Evolutionary conservation across 1,284 basidiomycete species (phyloP).

Genomic region (Bondarzewia mesenterica): DNA sequence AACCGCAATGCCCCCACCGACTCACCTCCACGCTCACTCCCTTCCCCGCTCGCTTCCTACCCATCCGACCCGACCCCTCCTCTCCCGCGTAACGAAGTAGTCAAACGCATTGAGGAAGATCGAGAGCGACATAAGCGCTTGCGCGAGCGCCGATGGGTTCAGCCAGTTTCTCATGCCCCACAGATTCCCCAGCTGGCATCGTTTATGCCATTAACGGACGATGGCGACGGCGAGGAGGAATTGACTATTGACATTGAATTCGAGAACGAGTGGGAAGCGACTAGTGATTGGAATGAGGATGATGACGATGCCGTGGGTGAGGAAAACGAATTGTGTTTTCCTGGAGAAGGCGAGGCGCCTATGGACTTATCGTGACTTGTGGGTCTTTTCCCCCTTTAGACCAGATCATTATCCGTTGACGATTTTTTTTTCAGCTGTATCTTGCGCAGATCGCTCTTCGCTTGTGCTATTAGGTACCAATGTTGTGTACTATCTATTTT

Average conservation of each 20-base stretch:
- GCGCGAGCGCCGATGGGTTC: constrained; percentile 89
- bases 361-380: constrained; percentile 45
- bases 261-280: constrained; percentile 88
- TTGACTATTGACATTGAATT: constrained; percentile 78
- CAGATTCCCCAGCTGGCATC: constrained; percentile 40
- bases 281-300: constrained; percentile 84
- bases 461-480: no score
- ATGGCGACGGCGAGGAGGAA: constrained; percentile 37
- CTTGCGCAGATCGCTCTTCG: no score
- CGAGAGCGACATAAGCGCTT: constrained; percentile 91
- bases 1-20: constrained; percentile 29
- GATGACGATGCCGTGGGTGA: constrained; percentile 70
- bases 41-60: constrained; percentile 15
- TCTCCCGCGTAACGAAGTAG: constrained; percentile 59
- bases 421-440: no score
- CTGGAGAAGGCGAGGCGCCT: constrained; percentile 35
- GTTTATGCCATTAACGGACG: constrained; percentile 48
- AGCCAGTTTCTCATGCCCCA: constrained; percentile 54
- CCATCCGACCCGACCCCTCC: constrained; percentile 11
- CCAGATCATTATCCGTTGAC: no score
- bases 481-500: no score
- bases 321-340: constrained; percentile 62
- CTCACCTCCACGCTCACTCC: constrained; percentile 15
- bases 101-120: constrained; percentile 91
- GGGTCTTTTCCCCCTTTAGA: no score